Conservation (phyloP, 805 yeast genomes). For the Priceomyces fermenticarens region DNA sequence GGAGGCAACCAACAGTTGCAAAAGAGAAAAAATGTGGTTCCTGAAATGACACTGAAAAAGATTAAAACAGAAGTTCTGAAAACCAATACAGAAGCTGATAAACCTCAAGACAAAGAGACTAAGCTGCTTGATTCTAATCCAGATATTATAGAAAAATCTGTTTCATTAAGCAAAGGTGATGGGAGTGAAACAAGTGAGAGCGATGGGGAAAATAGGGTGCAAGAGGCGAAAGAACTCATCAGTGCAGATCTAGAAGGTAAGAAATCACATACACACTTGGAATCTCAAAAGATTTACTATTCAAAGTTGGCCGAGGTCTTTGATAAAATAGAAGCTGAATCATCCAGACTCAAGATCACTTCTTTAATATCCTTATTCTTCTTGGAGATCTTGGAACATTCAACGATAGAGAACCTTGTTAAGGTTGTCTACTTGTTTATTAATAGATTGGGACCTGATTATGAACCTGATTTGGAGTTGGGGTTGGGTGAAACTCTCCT, state of each 20-base stretch:
- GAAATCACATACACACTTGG: slow-evolving; percentile 8
- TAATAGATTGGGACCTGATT: slow-evolving; percentile 91
- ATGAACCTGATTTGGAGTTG: slow-evolving; percentile 82
- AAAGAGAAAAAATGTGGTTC: neutral
- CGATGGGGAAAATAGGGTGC: slow-evolving; percentile 4
- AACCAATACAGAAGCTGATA: neutral
- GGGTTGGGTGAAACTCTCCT: slow-evolving; percentile 91
- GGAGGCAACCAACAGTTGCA: slow-evolving; percentile 2
- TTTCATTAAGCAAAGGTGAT: neutral
- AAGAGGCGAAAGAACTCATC: slow-evolving; percentile 13
- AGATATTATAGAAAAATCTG: too few species aligned
- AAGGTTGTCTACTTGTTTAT: slow-evolving; percentile 80
- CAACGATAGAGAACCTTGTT: slow-evolving; percentile 47
- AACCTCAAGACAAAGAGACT: neutral
- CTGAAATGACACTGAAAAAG: neutral
- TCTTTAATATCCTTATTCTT: slow-evolving; percentile 74
- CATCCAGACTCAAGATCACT: slow-evolving; percentile 81
- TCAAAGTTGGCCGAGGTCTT: slow-evolving; percentile 59
- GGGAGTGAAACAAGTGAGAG: slow-evolving; percentile 1
- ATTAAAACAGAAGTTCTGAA: neutral
- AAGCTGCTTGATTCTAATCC: too few species aligned
- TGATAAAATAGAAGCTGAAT: slow-evolving; percentile 72
- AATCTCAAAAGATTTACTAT: slow-evolving; percentile 24
- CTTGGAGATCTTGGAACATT: slow-evolving; percentile 52
- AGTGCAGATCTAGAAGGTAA: slow-evolving; percentile 11